Evolutionary conservation across 2,329 filamentous ascomycete genomes (phyloP).

Genomic region (Colletotrichum endophyticum): DNA sequence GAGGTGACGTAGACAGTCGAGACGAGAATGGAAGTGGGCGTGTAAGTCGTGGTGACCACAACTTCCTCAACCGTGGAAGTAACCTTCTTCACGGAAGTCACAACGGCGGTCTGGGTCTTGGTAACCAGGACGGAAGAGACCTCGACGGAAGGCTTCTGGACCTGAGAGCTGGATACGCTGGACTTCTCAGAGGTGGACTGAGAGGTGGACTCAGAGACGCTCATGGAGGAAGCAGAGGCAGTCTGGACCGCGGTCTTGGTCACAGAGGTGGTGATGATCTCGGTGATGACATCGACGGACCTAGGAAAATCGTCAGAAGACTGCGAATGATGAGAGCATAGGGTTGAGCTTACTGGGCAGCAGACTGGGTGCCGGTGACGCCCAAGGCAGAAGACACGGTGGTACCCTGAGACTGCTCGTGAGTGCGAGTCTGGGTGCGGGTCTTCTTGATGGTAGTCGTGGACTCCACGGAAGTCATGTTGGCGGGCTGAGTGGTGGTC

Average conservation of each 20-base stretch:
- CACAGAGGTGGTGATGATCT: conserved; percentile 12
- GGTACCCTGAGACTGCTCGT: conserved; percentile 6
- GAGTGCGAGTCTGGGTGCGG: conserved; percentile 1
- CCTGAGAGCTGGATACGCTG: neutral
- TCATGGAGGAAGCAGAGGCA: neutral
- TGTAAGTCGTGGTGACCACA: conserved; percentile 2
- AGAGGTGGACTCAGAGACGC: neutral
- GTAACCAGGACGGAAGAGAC: conserved; percentile 9
- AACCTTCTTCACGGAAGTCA: neutral
- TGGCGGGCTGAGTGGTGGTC: neutral
- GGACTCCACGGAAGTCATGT: neutral
- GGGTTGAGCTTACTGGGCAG: neutral
- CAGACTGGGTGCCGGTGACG: neutral
- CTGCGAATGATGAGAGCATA: neutral
- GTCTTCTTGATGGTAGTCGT: conserved; percentile 12
- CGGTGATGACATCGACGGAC: neutral
- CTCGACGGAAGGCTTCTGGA: neutral
- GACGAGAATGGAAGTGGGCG: neutral
- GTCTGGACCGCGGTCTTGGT: conserved; percentile 16
- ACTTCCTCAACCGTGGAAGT: conserved; percentile 3
- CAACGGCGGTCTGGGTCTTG: conserved; percentile 2
- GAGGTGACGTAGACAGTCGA: neutral
- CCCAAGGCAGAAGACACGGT: conserved; percentile 13
- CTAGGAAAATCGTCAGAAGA: neutral
- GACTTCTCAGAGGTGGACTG: neutral